Base-by-base conservation (phyloP, 371 early-diverging fungal genomes). In the Syncephalis fuscata region DNA sequence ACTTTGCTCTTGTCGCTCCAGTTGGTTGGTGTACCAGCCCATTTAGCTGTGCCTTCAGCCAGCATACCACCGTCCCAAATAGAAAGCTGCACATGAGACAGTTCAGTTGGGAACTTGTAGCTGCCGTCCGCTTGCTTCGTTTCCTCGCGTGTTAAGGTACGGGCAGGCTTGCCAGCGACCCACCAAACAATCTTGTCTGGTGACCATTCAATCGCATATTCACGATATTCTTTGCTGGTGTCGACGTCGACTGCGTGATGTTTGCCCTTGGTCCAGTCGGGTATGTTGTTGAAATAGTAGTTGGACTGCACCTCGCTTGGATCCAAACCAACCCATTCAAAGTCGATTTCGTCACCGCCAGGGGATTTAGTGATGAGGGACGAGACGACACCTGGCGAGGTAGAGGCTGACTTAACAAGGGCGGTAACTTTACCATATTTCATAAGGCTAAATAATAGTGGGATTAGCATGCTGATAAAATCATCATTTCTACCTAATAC, bases 261-360 rank as follows among this genome's bases (percentile, higher is more conserved):
- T 2, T 24, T 16, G 40, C 59, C 59, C 52, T 67, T 62, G 27
- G 64, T 71, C 40, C 60, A 65, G 51, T 64, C 72, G 16, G 67
- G 65, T 25, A 60, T 49, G 32, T 72, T 73, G 51, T 69, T 58
- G 59, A 63, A 76, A 61, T 78, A 83, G 58, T 65, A 79, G 68
- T 80, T 80, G 55, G 78, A 62, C 58, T 81, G 74, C 16, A 68
- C 75, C 20, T 62, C 63, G 23, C 50, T 56, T 9, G 59, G 61
- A 50, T 69, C 55, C n/a, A 52, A 54, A 19, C 81, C 80, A 26
- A 76, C 72, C 65, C 72, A 76, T 59, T 85, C 82, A 55, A 66
- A 82, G 57, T 82, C 85, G 39, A 82, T 75, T 55, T 82, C 82
- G 51, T 82, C 85, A 10, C 70, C 72, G 44, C 64, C 45, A 45